Conservation (phyloP, 176 grass and related monocot species). For the Cenchrus americanus region DNA sequence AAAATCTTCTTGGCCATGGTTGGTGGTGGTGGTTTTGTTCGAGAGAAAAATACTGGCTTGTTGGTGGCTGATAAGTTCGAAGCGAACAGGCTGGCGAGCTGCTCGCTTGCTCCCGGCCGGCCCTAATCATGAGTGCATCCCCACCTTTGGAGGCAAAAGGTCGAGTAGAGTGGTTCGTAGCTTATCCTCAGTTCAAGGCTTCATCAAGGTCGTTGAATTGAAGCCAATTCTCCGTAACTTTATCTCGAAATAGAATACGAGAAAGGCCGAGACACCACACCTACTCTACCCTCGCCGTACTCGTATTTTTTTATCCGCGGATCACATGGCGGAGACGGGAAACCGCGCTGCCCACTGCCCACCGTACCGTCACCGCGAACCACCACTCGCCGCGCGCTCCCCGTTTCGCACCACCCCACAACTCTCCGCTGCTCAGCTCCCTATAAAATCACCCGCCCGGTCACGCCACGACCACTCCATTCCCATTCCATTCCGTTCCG, state of each 20-base stretch:
- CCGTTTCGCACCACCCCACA: neutral
- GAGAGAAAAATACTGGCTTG: no score
- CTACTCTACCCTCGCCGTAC: constrained; percentile 23
- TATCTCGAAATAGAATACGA: neutral
- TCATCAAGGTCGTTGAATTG: neutral
- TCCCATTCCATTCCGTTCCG: neutral
- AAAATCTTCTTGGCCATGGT: no score
- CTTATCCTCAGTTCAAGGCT: no score
- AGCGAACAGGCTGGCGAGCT: no score
- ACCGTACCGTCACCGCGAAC: neutral
- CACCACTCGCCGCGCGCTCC: neutral
- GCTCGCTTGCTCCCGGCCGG: neutral
- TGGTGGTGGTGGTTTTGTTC: no score
- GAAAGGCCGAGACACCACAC: neutral
- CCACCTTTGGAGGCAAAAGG: neutral
- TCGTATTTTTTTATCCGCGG: constrained; percentile 22
- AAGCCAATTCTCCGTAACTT: neutral
- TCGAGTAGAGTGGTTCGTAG: neutral
- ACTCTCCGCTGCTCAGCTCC: neutral
- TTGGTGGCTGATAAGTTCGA: no score
- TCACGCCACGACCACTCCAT: neutral
- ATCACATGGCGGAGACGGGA: constrained; percentile 45
- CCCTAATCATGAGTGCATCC: constrained; percentile 3
- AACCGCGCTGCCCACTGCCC: constrained; percentile 7
- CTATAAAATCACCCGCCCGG: constrained; percentile 18